phyloP scores from a whole-genome alignment of 805 yeast genomes.

The Ascoidea asiatica region DNA sequence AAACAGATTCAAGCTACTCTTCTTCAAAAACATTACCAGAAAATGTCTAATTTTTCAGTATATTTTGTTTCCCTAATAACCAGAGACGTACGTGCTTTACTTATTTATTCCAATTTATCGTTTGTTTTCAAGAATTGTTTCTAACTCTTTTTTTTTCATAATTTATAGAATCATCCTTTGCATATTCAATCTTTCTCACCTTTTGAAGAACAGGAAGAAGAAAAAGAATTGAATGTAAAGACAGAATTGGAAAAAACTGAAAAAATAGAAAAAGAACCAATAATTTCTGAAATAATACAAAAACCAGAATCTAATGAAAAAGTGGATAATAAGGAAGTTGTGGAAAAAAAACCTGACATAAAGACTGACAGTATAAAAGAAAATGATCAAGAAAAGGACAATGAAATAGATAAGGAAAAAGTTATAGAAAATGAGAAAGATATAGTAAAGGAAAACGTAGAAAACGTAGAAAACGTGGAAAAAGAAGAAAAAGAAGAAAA shows the following conservation, averaged over 20 bases:
- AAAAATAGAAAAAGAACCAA: not conserved
- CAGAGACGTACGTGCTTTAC: slow-evolving; percentile 24
- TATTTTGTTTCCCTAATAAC: slow-evolving; percentile 46
- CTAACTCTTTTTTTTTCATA: slow-evolving; percentile 2
- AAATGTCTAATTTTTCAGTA: slow-evolving; percentile 15
- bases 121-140: not conserved
- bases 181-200: slow-evolving; percentile 42
- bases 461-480: slow-evolving; percentile 6
- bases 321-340: too few relatives aligned
- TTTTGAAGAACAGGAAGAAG: slow-evolving; percentile 12
- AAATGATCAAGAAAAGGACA: not conserved
- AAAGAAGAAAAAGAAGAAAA: slow-evolving; percentile 4
- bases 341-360: too few relatives aligned
- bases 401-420: slow-evolving; percentile 1
- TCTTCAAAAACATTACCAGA: not conserved
- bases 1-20: too few relatives aligned
- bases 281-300: slow-evolving; percentile 9
- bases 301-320: too few relatives aligned
- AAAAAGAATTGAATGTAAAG: too few relatives aligned
- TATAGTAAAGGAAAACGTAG: not conserved
- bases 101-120: not conserved
- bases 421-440: not conserved
- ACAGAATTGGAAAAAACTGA: not conserved
- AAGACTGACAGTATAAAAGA: too few relatives aligned
- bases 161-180: slow-evolving; percentile 33